phyloP scores from a whole-genome alignment of 345 rosid genomes.

The Draba incana region DNA sequence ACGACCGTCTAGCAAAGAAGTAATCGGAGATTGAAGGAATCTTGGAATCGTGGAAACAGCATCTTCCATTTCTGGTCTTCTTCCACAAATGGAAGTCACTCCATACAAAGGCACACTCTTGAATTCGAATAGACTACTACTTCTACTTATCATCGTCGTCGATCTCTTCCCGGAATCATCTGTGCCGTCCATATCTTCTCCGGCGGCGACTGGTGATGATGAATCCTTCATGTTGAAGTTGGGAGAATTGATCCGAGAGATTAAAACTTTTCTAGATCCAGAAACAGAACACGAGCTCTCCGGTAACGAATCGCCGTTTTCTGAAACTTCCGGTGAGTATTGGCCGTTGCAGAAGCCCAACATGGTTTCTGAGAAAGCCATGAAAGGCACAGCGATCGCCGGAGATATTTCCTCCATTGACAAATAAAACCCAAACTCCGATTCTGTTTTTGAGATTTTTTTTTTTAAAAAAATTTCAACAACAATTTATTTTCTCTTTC shows the following conservation, averaged over 20 bases:
- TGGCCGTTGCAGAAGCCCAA: constrained; percentile 45
- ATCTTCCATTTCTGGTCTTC: constrained; percentile 89
- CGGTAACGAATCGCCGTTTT: constrained; percentile 33
- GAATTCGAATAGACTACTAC: constrained; percentile 49
- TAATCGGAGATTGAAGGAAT: constrained; percentile 49
- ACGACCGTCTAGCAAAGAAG: constrained; percentile 36
- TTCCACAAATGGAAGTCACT: constrained; percentile 62
- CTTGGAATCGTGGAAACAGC: constrained; percentile 57
- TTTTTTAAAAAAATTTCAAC: too few relatives aligned
- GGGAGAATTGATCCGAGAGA: constrained; percentile 37
- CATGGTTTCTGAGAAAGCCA: constrained; percentile 41
- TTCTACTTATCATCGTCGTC: constrained; percentile 43
- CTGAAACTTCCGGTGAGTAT: constrained; percentile 42
- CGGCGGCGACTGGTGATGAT: constrained; percentile 37
- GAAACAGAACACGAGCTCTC: constrained; percentile 49
- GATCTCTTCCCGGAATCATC: constrained; percentile 28
- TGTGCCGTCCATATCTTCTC: constrained; percentile 33
- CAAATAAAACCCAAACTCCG: not conserved
- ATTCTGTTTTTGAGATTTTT: too few relatives aligned
- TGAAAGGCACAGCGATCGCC: constrained; percentile 51
- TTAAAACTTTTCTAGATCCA: constrained; percentile 33
- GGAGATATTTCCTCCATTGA: constrained; percentile 61
- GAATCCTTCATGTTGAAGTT: constrained; percentile 54
- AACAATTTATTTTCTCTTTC: too few relatives aligned
- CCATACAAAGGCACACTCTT: constrained; percentile 63